Evolutionary conservation across 257 asterid species (phyloP), one percentile per base, ranked within the genome.

Genomic region (Primulina eburnea): DNA sequence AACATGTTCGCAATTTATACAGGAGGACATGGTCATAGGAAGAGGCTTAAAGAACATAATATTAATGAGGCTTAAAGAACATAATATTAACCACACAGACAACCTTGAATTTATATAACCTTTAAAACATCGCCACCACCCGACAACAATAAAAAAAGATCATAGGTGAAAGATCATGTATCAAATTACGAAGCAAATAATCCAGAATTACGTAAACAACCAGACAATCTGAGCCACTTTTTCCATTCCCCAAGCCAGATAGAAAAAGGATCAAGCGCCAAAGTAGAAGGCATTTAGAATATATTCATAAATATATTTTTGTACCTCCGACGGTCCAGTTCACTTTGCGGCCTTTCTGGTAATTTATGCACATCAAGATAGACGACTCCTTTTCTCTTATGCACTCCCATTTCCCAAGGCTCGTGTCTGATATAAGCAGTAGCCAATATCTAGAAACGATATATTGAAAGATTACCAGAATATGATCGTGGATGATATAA

Each of bases 401-500:
- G 99, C 62, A 93, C 97, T 72, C 99, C 99, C 99, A 93, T 93
- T 82, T 93, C 99, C 99, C 99, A 93, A 60, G 99, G 90, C 62
- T 93, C 99, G 26, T 93, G 84, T 85, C 95, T 85, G 30, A 83
- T 81, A 84, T 93, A 93, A 74, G 97, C 94, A 73, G 97, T 86
- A 52, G 96, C 97, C 88, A 93, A 68, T 82, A 93, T 90, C 99
- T 93, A 73, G 74, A 79, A 47, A 81, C 21, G 73, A 69, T 71
- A 73, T 30, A 50, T 10, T 16, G 70, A 76, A 35, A 62, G 64
- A 20, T 35, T 53, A 58, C 28, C 40, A 60, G 55, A 66, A 14
- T 59, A 69, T 18, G 58, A 37, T 67, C 26, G 50, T 56, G 69
- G 60, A 67, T 35, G 62, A 65, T 59, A 35, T n/a, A 11, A 8